Conservation (phyloP, 2,329 filamentous ascomycete species). For the Aureobasidium sp. region DNA sequence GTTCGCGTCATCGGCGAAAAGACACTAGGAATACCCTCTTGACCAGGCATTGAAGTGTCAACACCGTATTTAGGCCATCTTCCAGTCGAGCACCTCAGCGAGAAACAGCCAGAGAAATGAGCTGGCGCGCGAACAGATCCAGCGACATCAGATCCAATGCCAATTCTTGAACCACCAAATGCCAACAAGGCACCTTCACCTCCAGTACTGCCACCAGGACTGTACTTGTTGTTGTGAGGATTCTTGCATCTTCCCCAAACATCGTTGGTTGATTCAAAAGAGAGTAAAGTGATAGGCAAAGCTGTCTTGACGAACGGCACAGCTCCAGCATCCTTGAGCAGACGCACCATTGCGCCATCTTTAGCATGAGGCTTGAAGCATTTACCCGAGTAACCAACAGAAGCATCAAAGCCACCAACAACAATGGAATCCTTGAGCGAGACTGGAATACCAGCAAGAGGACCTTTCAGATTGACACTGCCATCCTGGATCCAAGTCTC, state of each 20-base stretch:
- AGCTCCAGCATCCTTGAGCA: conserved; percentile 81
- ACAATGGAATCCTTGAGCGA: conserved; percentile 72
- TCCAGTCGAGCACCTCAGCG: conserved; percentile 77
- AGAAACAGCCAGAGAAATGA: conserved; percentile 85
- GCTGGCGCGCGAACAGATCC: conserved; percentile 82
- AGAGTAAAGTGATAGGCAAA: conserved; percentile 75
- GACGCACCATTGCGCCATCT: conserved; percentile 66
- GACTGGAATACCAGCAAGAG: conserved; percentile 79
- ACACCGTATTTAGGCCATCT: conserved; percentile 83
- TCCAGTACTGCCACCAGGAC: conserved; percentile 81
- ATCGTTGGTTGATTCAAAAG: conserved; percentile 72
- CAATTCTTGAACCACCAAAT: conserved; percentile 73
- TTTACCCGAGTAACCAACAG: conserved; percentile 71
- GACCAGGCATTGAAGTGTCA: conserved; percentile 82
- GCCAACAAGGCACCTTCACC: conserved; percentile 79
- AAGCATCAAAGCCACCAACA: conserved; percentile 75
- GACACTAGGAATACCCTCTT: conserved; percentile 82
- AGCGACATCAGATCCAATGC: conserved; percentile 84
- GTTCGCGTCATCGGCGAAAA: conserved; percentile 92
- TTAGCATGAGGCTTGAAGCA: conserved; percentile 57
- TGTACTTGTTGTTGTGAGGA: conserved; percentile 76
- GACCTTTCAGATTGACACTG: conserved; percentile 66
- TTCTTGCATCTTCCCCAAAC: conserved; percentile 80
- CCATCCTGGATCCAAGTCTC: conserved; percentile 60
- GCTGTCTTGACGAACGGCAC: conserved; percentile 93